Evolutionary conservation across 495 filamentous ascomycete genomes (phyloP).

Genomic region (Penicillium psychrofluorescens): DNA sequence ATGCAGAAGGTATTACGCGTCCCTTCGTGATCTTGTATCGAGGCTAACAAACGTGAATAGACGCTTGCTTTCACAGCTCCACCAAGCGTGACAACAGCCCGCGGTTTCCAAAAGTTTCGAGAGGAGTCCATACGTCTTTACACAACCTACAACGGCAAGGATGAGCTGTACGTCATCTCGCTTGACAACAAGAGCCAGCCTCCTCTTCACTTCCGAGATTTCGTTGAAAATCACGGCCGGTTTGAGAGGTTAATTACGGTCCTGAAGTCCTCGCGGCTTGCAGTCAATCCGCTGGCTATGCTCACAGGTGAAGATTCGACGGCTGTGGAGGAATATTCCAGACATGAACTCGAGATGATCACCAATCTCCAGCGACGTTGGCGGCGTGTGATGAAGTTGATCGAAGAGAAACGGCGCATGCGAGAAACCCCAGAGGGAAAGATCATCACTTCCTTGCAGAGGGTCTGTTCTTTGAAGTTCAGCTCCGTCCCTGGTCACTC

Average conservation of each 20-base stretch:
- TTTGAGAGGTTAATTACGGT: background rate
- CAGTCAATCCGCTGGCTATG: background rate
- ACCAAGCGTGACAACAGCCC: too few species aligned
- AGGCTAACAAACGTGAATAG: too few species aligned
- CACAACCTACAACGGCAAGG: conserved; percentile 4
- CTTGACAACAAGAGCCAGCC: conserved; percentile 2
- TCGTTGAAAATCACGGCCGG: background rate
- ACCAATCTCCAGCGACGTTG: conserved; percentile 5
- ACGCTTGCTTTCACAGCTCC: too few species aligned
- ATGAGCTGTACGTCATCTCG: conserved; percentile 6
- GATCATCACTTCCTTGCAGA: background rate
- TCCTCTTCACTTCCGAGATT: background rate
- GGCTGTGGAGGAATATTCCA: conserved; percentile 1
- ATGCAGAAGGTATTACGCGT: background rate
- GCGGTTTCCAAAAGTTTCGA: background rate
- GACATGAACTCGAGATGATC: conserved; percentile 2
- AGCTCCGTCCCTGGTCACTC: background rate
- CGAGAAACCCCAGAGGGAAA: background rate
- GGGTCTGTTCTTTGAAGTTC: background rate
- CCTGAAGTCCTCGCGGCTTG: background rate
- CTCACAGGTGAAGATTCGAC: background rate
- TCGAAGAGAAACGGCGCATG: background rate
- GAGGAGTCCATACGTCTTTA: conserved; percentile 1
- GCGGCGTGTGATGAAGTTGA: background rate
- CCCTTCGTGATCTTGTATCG: background rate